Percentiles rank a stretch among this genome's conserved stretches.
These are phyloP conservation scores for Scleroderma bovista DNA, from an alignment of 768 basidiomycete species.

Conservation along the genomic window DNA sequence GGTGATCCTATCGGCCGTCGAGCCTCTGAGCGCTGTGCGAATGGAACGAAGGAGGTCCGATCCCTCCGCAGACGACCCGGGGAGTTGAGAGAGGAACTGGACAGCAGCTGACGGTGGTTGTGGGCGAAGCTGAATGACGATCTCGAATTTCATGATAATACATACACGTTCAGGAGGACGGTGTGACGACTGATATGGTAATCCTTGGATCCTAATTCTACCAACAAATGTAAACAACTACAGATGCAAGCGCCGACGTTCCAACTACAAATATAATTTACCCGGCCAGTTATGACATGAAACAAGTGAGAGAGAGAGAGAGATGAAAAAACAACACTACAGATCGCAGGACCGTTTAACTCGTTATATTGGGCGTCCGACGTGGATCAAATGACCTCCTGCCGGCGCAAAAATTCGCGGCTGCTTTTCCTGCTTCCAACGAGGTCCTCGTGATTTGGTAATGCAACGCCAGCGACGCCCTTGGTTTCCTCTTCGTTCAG, in stretches of 20 bases:
- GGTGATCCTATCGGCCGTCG: slow-evolving; percentile 37
- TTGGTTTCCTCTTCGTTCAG: slow-evolving; percentile 68
- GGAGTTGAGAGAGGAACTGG: slow-evolving; percentile 32
- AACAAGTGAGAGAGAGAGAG: not conserved
- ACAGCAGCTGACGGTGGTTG: slow-evolving; percentile 40
- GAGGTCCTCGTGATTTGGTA: slow-evolving; percentile 38
- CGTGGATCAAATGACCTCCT: slow-evolving; percentile 19
- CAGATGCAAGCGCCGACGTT: not conserved
- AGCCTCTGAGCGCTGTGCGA: slow-evolving; percentile 52
- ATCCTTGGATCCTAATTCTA: not conserved
- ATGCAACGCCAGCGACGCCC: slow-evolving; percentile 43
- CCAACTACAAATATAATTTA: not conserved
- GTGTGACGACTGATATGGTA: too few species aligned
- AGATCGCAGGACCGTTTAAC: not conserved
- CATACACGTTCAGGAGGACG: too few species aligned
- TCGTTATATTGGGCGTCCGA: too few species aligned
- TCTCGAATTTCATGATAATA: slow-evolving; percentile 1
- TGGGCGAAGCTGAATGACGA: slow-evolving; percentile 37
- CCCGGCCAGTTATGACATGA: not conserved
- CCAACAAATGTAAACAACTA: not conserved
- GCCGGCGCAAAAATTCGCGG: slow-evolving; percentile 31
- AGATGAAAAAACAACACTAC: not conserved
- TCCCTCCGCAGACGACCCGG: slow-evolving; percentile 10
- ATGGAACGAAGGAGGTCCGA: slow-evolving; percentile 52
- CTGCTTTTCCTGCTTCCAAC: slow-evolving; percentile 36